Percentiles rank a stretch among this genome's conserved stretches.
These are phyloP conservation scores for Simplicillium aogashimaense DNA, from an alignment of 2,329 filamentous ascomycete genomes.

Conservation along the genomic window DNA sequence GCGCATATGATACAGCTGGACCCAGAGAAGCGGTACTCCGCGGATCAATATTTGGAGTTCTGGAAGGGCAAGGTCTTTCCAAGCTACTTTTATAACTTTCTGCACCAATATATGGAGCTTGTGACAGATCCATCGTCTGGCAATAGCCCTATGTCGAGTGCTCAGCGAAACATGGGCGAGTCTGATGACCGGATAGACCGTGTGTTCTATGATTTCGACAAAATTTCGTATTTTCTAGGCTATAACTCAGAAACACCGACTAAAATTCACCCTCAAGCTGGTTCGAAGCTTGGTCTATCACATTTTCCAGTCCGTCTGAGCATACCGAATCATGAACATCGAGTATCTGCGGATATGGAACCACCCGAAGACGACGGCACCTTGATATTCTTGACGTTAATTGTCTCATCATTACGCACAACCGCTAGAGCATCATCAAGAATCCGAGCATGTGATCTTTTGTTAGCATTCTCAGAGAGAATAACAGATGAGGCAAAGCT, in stretches of 20 bases:
- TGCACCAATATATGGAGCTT: conserved; percentile 95
- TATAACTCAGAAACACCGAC: conserved; percentile 46
- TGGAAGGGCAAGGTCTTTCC: conserved; percentile 91
- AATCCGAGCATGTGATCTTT: conserved; percentile 79
- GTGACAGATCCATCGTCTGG: conserved; percentile 86
- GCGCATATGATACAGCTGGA: conserved; percentile 94
- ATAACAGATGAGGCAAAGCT: conserved; percentile 93
- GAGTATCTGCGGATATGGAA: conserved; percentile 49
- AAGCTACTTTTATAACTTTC: conserved; percentile 91
- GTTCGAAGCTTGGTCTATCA: conserved; percentile 39
- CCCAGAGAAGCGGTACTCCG: conserved; percentile 82
- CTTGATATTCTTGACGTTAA: conserved; percentile 79
- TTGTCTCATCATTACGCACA: conserved; percentile 81
- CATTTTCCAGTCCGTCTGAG: conserved; percentile 77
- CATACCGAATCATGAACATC: conserved; percentile 75
- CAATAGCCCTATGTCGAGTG: conserved; percentile 58
- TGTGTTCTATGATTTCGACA: conserved; percentile 92
- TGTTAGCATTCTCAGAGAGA: conserved; percentile 83
- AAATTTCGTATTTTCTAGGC: conserved; percentile 89
- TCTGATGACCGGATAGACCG: conserved; percentile 90
- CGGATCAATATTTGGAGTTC: conserved; percentile 87
- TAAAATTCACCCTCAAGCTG: conserved; percentile 14
- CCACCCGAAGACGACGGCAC: conserved; percentile 76
- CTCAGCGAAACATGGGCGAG: conserved; percentile 64
- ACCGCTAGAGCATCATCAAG: conserved; percentile 83